A percentile compares a stretch with the other conserved stretches of the same genome.
Conservation (phyloP, 2,329 filamentous ascomycete species). For the Ambrosiella cleistominuta region DNA sequence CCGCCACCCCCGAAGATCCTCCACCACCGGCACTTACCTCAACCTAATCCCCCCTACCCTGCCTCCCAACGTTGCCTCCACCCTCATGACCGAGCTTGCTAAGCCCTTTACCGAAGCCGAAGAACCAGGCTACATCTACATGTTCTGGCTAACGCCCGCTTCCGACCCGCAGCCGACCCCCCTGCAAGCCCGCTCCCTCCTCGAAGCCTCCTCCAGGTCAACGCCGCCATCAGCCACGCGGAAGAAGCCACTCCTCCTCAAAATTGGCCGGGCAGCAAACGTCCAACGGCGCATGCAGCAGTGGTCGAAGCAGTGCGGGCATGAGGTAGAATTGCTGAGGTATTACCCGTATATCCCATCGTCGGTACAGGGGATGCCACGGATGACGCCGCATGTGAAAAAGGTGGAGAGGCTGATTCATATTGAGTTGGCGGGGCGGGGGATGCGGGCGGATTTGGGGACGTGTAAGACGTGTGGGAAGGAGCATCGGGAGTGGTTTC, state of each 20-base stretch:
- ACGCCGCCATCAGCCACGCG: constrained; percentile 19
- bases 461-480: constrained; percentile 64
- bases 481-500: constrained; percentile 90
- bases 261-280: constrained; percentile 55
- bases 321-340: constrained; percentile 70
- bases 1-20: constrained; percentile 12
- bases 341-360: constrained; percentile 71
- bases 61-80: constrained; percentile 49
- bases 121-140: constrained; percentile 89
- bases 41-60: constrained; percentile 52
- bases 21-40: constrained; percentile 24
- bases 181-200: constrained; percentile 3
- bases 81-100: constrained; percentile 58
- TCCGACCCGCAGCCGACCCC: constrained; percentile 2
- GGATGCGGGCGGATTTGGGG: constrained; percentile 32
- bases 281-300: constrained; percentile 82
- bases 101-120: constrained; percentile 49
- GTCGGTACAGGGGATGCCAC: constrained; percentile 21
- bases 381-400: constrained; percentile 70
- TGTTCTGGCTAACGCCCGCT: constrained; percentile 79
- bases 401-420: constrained; percentile 83
- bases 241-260: constrained; percentile 47
- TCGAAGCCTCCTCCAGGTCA: constrained; percentile 19
- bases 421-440: constrained; percentile 57
- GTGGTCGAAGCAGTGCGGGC: constrained; percentile 85